These are phyloP conservation scores for Capsicum pubescens DNA, from an alignment of 257 asterid genomes.

Conservation along the genomic window DNA sequence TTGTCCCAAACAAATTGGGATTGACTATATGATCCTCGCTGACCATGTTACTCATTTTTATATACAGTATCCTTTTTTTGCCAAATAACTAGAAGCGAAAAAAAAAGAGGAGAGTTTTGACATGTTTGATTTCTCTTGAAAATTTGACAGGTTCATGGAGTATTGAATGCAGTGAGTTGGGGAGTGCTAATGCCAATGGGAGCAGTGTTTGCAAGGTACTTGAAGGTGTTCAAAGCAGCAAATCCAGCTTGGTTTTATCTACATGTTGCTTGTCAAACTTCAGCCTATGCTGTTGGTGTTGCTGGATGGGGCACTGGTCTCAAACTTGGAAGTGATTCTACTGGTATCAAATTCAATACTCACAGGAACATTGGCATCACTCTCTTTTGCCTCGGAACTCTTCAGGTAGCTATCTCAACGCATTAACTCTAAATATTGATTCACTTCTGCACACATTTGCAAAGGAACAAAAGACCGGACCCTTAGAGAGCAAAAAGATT, in stretches of 20 bases:
- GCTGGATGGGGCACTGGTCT: conserved; percentile 88
- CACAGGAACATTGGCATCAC: conserved; percentile 73
- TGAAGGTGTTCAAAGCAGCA: conserved; percentile 71
- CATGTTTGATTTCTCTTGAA: neutral
- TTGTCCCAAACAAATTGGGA: neutral
- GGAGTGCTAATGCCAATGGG: conserved; percentile 79
- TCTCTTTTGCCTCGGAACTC: conserved; percentile 70
- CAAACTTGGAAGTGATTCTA: conserved; percentile 67
- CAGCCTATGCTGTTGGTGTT: conserved; percentile 73
- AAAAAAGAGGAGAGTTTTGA: neutral
- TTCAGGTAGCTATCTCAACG: conserved; percentile 44
- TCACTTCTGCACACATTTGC: neutral
- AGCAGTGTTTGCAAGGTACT: conserved; percentile 63
- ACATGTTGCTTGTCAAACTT: conserved; percentile 61
- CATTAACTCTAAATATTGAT: neutral
- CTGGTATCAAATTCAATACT: conserved; percentile 42
- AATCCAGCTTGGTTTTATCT: conserved; percentile 84
- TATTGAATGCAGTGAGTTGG: conserved; percentile 82
- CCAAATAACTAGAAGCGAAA: neutral
- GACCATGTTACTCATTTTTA: no score
- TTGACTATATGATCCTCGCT: neutral
- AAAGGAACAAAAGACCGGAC: neutral
- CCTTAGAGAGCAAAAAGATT: neutral
- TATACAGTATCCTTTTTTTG: no score
- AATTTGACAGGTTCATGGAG: conserved; percentile 61